A percentile compares a stretch with the other conserved stretches of the same genome.
Conservation (phyloP, 257 asterid species). For the Nicotiana obtusifolia region DNA sequence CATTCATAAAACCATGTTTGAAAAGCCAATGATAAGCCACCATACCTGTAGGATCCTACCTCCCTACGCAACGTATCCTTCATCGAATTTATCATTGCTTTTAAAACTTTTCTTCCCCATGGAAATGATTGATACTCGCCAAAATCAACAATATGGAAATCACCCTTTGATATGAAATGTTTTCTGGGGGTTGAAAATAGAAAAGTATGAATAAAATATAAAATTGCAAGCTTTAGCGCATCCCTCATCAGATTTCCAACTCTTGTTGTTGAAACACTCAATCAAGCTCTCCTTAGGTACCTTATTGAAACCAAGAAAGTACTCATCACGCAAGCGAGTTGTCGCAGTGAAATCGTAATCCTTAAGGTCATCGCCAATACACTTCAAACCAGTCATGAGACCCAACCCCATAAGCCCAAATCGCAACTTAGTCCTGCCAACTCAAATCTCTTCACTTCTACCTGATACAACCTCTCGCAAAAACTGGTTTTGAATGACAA, state of each 20-base stretch:
- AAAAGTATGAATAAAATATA: not conserved
- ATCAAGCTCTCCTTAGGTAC: not conserved
- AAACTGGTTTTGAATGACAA: not conserved
- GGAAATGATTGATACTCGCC: not conserved
- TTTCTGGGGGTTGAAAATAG: not conserved
- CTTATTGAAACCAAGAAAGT: not conserved
- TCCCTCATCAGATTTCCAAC: not conserved
- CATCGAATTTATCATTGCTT: no score
- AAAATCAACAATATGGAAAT: not conserved
- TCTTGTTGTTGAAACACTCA: not conserved
- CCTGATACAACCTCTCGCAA: not conserved
- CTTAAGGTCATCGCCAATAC: not conserved
- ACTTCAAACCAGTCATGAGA: not conserved
- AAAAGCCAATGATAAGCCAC: no score
- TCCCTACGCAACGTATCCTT: no score
- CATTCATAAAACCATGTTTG: no score
- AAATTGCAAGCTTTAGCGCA: not conserved
- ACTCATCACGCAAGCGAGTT: not conserved
- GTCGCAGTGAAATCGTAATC: not conserved
- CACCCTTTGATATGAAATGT: not conserved
- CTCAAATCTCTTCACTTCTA: not conserved
- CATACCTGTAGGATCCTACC: no score
- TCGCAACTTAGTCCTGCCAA: not conserved
- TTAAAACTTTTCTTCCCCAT: no score
- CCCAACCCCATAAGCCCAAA: not conserved